A percentile compares a stretch with the other conserved stretches of the same genome.
Conservation (phyloP, 1,284 basidiomycete species). For the Dichomitus squalens region DNA sequence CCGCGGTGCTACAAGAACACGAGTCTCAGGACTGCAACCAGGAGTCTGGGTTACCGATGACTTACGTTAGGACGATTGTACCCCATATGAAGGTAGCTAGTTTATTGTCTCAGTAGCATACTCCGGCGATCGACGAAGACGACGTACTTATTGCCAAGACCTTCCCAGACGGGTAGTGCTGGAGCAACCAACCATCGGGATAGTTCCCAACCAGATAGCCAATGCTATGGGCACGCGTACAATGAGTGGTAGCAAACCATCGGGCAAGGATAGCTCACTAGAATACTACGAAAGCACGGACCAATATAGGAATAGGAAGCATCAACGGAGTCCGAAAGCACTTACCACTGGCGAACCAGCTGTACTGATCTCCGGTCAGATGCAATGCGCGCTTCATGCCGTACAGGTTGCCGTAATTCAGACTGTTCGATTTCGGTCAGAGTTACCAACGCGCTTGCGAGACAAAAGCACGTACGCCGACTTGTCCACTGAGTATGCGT, state of each 20-base stretch:
- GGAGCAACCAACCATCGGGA: slow-evolving; percentile 24
- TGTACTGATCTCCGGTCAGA: slow-evolving; percentile 20
- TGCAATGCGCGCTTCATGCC: slow-evolving; percentile 24
- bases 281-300: slow-evolving; percentile 22
- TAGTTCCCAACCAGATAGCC: slow-evolving; percentile 27
- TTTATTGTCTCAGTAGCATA: background rate
- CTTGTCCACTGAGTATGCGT: slow-evolving; percentile 22
- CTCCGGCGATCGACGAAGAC: too few species aligned
- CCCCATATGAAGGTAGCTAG: slow-evolving; percentile 25
- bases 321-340: background rate
- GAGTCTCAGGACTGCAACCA: too few species aligned
- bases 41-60: too few species aligned
- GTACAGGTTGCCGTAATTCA: slow-evolving; percentile 27
- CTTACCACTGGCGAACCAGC: slow-evolving; percentile 26
- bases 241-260: too few species aligned
- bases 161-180: slow-evolving; percentile 24
- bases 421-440: background rate
- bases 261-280: too few species aligned
- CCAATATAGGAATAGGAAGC: background rate
- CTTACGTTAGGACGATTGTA: slow-evolving; percentile 20
- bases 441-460: background rate
- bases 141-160: slow-evolving; percentile 23
- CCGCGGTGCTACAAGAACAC: slow-evolving; percentile 11
- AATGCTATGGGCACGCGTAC: slow-evolving; percentile 4
- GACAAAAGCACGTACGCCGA: slow-evolving; percentile 18